Conservation (phyloP, 2,329 filamentous ascomycete genomes). For the Pyricularia grisea region DNA sequence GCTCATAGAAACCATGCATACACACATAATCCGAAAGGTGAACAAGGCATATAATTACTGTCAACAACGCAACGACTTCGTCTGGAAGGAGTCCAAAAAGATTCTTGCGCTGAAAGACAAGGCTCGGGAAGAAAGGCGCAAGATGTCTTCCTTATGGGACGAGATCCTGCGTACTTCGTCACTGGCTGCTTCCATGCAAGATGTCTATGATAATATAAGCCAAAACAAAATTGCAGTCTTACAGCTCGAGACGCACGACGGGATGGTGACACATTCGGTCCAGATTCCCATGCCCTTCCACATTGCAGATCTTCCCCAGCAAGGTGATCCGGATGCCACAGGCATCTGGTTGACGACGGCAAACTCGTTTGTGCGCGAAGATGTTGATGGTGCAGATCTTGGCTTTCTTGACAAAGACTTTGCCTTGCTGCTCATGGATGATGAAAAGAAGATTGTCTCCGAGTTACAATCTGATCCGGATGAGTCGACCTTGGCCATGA, state of each 20-base stretch:
- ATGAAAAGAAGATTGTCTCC: slow-evolving; percentile 64
- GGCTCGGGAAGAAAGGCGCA: slow-evolving; percentile 61
- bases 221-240: slow-evolving; percentile 80
- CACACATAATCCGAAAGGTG: slow-evolving; percentile 84
- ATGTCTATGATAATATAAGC: slow-evolving; percentile 73
- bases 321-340: slow-evolving; percentile 44
- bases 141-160: slow-evolving; percentile 58
- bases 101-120: slow-evolving; percentile 77
- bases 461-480: slow-evolving; percentile 71
- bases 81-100: slow-evolving; percentile 81
- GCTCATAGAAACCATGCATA: slow-evolving; percentile 68
- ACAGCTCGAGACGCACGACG: slow-evolving; percentile 56
- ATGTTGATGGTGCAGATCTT: slow-evolving; percentile 32
- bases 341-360: slow-evolving; percentile 84
- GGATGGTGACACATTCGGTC: slow-evolving; percentile 50
- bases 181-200: slow-evolving; percentile 72
- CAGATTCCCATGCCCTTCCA: slow-evolving; percentile 60
- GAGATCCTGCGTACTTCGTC: slow-evolving; percentile 65
- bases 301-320: slow-evolving; percentile 61
- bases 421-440: slow-evolving; percentile 73
- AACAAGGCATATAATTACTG: slow-evolving; percentile 89
- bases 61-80: slow-evolving; percentile 81
- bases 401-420: slow-evolving; percentile 76
- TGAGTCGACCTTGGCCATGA: slow-evolving; percentile 65
- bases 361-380: slow-evolving; percentile 51